A percentile compares a stretch with the other conserved stretches of the same genome.
These are phyloP conservation scores for Patellifolia procumbens DNA, from an alignment of 179 eudicot species.

Conservation along the genomic window DNA sequence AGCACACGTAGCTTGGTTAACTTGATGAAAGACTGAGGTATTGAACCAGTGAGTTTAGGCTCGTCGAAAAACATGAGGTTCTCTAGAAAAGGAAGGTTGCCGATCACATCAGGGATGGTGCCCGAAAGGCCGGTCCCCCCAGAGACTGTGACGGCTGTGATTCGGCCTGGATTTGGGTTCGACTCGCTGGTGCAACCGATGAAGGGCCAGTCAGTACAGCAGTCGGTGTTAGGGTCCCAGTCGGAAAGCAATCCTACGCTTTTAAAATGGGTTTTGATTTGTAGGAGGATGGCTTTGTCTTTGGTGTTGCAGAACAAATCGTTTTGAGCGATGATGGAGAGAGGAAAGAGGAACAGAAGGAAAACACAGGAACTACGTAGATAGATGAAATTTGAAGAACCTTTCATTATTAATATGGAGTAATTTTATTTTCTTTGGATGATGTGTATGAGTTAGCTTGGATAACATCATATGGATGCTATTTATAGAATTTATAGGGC, in stretches of 20 bases:
- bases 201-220: neutral
- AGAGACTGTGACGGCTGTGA: slow-evolving; percentile 19
- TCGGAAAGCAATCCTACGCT: slow-evolving; percentile 10
- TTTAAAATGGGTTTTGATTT: slow-evolving; percentile 22
- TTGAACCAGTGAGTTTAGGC: slow-evolving; percentile 24
- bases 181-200: slow-evolving; percentile 24
- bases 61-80: too few species aligned
- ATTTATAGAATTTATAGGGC: too few species aligned
- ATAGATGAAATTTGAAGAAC: too few species aligned
- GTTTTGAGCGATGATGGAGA: neutral
- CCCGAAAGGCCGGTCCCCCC: slow-evolving; percentile 27
- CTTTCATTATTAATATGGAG: too few species aligned
- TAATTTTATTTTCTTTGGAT: too few species aligned
- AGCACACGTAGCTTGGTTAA: slow-evolving; percentile 11
- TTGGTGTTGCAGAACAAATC: slow-evolving; percentile 20
- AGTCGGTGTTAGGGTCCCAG: too few species aligned
- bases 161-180: slow-evolving; percentile 12
- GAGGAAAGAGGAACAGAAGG: slow-evolving; percentile 1
- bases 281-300: slow-evolving; percentile 30
- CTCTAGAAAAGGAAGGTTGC: too few species aligned
- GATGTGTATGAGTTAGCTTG: too few species aligned
- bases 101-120: too few species aligned
- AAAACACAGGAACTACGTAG: too few species aligned
- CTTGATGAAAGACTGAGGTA: slow-evolving; percentile 30
- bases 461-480: too few species aligned